A percentile compares a stretch with the other conserved stretches of the same genome.
phyloP scores from a whole-genome alignment of 352 stramenopile species.

The Globisporangium perplexum region DNA sequence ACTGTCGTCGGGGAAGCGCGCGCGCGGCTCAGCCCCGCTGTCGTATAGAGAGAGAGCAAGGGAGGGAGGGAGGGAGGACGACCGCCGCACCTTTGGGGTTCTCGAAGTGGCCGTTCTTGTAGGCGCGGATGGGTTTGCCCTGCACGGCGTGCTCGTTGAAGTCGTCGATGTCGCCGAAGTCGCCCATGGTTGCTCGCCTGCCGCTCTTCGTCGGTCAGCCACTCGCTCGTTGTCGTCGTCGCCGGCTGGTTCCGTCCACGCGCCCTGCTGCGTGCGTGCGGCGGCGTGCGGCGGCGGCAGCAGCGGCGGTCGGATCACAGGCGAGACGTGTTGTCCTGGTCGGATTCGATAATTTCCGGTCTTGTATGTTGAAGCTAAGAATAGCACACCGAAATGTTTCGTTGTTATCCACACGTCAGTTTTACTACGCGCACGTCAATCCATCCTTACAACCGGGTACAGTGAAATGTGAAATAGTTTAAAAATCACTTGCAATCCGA shows the following conservation, averaged over 20 bases:
- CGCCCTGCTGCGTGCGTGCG: too few species aligned
- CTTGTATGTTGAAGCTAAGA: too few species aligned
- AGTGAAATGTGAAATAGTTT: too few species aligned
- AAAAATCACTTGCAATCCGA: too few species aligned
- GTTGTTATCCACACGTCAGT: too few species aligned
- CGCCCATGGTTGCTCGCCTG: constrained; percentile 30
- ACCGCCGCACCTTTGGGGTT: constrained; percentile 51
- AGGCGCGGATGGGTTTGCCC: constrained; percentile 72
- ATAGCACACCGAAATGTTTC: too few species aligned
- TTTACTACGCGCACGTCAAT: too few species aligned
- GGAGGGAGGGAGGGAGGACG: background rate
- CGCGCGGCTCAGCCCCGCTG: background rate
- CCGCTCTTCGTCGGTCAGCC: background rate
- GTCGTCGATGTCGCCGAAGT: constrained; percentile 77
- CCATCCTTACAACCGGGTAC: too few species aligned
- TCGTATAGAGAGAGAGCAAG: background rate
- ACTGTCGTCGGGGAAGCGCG: constrained; percentile 14
- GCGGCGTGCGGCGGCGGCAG: too few species aligned
- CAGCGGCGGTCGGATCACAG: too few species aligned
- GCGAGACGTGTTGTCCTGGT: too few species aligned
- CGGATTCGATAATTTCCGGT: too few species aligned
- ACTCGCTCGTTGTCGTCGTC: background rate
- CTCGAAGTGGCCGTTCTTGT: constrained; percentile 76
- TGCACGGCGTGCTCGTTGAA: constrained; percentile 77
- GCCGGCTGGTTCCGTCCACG: background rate